phyloP scores from a whole-genome alignment of 192 early-diverging fungal species.

The Gonapodya prolifera region DNA sequence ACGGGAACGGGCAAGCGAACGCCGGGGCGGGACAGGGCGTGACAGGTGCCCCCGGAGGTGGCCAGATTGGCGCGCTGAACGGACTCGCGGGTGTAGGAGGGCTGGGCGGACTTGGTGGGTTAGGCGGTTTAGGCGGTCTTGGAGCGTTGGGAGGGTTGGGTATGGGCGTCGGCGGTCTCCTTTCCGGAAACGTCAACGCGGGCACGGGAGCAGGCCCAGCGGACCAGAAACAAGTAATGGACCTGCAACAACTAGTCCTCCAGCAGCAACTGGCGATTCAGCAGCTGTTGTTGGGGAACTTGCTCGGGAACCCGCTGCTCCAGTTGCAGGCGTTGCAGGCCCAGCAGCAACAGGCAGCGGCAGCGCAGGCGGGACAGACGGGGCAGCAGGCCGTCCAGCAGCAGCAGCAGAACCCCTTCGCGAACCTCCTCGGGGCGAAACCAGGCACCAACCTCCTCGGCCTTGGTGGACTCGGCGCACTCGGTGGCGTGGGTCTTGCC shows the following conservation, averaged over 20 bases:
- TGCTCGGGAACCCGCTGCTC: background rate
- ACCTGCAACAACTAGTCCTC: background rate
- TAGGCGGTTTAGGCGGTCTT: too few species aligned
- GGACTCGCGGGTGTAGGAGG: background rate
- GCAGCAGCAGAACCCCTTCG: background rate
- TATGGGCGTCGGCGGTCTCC: too few species aligned
- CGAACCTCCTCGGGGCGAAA: background rate
- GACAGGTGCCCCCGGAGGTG: too few species aligned
- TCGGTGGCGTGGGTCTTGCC: too few species aligned
- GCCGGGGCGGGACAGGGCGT: too few species aligned
- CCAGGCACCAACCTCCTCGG: background rate
- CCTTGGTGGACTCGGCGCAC: background rate
- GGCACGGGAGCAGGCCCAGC: too few species aligned
- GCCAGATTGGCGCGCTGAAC: background rate
- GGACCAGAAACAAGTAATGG: background rate
- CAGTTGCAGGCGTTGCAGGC: background rate
- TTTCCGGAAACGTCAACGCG: background rate
- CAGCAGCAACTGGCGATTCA: background rate
- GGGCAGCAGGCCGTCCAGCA: too few species aligned
- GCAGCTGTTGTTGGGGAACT: too few species aligned
- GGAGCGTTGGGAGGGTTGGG: too few species aligned
- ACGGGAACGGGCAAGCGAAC: background rate
- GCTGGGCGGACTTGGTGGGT: too few species aligned
- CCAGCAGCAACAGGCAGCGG: background rate
- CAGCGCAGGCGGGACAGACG: too few species aligned